Percentiles rank a stretch among this genome's conserved stretches.
Evolutionary conservation across 2,329 filamentous ascomycete genomes (phyloP).

Genomic region (Penicillium brasilianum): DNA sequence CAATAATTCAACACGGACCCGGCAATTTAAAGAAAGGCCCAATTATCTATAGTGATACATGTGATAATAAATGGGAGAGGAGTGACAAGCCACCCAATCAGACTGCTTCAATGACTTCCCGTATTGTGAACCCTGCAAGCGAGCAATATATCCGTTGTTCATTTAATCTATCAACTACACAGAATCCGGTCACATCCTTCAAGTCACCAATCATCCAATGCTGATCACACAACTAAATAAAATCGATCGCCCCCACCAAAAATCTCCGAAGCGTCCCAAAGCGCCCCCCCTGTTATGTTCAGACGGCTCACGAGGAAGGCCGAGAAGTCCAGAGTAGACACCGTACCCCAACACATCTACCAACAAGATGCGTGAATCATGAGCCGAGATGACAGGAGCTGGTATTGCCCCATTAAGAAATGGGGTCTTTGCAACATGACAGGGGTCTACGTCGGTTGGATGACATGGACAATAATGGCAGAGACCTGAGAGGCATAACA

Average conservation of each 20-base stretch:
- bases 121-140: not conserved
- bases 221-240: constrained; percentile 4
- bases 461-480: not conserved
- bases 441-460: not conserved
- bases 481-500: not conserved
- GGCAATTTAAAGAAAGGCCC: not conserved
- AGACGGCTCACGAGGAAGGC: not conserved
- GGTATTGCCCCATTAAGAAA: not conserved
- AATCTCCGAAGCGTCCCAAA: constrained; percentile 1
- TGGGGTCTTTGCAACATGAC: not conserved
- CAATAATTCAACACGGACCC: not conserved
- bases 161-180: not conserved
- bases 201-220: not conserved
- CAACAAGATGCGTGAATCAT: not conserved
- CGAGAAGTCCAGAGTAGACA: not conserved
- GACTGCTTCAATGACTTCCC: not conserved
- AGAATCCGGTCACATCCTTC: not conserved
- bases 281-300: constrained; percentile 4
- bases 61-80: not conserved
- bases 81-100: not conserved
- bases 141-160: not conserved
- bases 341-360: not conserved
- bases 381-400: not conserved
- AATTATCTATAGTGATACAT: not conserved
- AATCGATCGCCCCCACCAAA: constrained; percentile 5